These are phyloP conservation scores for Tylopilus rubrobrunneus DNA, from an alignment of 768 basidiomycete genomes.

Conservation along the genomic window DNA sequence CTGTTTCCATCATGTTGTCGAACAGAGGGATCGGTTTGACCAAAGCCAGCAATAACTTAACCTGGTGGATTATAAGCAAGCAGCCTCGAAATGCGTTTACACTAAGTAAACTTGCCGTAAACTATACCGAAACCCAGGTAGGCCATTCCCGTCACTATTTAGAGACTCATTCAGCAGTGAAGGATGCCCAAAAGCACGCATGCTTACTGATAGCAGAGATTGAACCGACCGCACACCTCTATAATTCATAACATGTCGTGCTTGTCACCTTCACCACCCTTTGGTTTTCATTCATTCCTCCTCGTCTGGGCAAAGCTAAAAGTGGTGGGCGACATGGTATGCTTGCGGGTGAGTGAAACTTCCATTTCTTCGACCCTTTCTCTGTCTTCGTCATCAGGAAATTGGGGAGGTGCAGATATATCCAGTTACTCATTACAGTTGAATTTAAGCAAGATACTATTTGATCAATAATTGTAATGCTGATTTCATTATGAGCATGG, in stretches of 20 bases:
- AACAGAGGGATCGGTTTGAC: conserved; percentile 34
- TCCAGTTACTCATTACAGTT: no score
- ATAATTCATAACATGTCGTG: conserved; percentile 50
- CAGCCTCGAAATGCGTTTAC: no score
- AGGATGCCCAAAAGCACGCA: not conserved
- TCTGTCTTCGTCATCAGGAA: conserved; percentile 43
- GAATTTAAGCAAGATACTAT: no score
- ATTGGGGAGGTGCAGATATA: no score
- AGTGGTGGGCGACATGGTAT: not conserved
- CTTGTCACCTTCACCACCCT: conserved; percentile 30
- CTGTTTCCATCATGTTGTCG: conserved; percentile 61
- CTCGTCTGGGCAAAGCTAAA: conserved; percentile 59
- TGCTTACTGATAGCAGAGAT: conserved; percentile 46
- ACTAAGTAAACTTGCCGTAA: conserved; percentile 36
- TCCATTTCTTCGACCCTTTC: conserved; percentile 58
- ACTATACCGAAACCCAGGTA: conserved; percentile 74
- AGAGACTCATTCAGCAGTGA: not conserved
- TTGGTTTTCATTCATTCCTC: conserved; percentile 29
- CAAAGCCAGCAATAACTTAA: conserved; percentile 57
- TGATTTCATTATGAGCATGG: no score
- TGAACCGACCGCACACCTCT: conserved; percentile 53
- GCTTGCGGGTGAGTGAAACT: conserved; percentile 47
- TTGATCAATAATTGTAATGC: no score
- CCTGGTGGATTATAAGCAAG: conserved; percentile 29
- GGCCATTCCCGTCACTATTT: conserved; percentile 52